Base-by-base conservation (phyloP, 495 filamentous ascomycete genomes). In the Hyaloscypha variabilis region DNA sequence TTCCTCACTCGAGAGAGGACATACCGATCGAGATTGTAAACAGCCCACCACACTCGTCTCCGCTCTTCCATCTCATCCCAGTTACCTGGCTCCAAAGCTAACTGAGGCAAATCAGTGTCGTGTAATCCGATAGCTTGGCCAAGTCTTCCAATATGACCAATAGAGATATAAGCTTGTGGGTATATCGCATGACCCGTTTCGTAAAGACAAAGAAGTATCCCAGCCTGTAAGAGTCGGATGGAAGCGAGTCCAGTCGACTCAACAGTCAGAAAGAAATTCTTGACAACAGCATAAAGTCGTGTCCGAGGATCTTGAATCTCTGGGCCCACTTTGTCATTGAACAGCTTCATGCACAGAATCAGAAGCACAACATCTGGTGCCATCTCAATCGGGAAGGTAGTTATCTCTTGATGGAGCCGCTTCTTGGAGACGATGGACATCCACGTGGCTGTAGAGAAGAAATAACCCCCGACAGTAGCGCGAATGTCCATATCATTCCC, bases 151-250 rank as follows among this genome's bases (percentile, higher is more conserved):
- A 34, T 34, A 31, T 58, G 54, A 21, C 54, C 54, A 6, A 58
- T 34, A 5, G 54, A 30, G 14, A 58, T 30, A 34, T 58, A 58
- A 3, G 54, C 54, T 34, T 29, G 26, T 30, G 54, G 54, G 24
- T 58, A 58, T 10, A 58, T 58, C n/a, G 26, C 54, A 21, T 58
- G 54, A 28, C 54, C 54, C 19, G 29, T 58, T 28, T 34, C 54
- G 11, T 58, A 58, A 34, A 21, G 6, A 34, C 2, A 58, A 17
- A 58, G 25, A 0, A 36, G 25, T 6, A 58, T 34, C 10, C 26
- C 29, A 29, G 29, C 5, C 21, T 58, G 54, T 11, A 58, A 28
- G 5, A 58, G 25, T 17, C 29, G 6, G 28, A 58, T 29, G 10
- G 54, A 58, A 30, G 29, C 2, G n/a, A 58, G 34, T n/a, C 54